Percentiles rank a stretch among this genome's conserved stretches.
Conservation (phyloP, 1,139 yeast genomes). For the Spathaspora sp. region DNA sequence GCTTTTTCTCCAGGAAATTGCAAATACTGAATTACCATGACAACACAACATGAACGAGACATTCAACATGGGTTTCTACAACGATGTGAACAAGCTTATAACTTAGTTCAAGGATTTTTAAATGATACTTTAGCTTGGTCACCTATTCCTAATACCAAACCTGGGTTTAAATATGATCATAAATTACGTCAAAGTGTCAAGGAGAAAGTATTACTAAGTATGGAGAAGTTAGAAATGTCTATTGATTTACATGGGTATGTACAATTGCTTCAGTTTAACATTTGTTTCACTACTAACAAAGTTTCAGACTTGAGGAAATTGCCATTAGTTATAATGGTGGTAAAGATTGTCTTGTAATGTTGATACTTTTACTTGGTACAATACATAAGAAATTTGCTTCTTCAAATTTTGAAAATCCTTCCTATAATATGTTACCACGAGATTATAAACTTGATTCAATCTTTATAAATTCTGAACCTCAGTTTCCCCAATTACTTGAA, state of each 20-base stretch:
- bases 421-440: conserved; percentile 19
- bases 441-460: conserved; percentile 53
- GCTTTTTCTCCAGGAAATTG: no score
- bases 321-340: conserved; percentile 89
- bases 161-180: conserved; percentile 22
- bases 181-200: conserved; percentile 29
- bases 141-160: conserved; percentile 18
- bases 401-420: conserved; percentile 9
- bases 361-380: conserved; percentile 62
- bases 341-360: conserved; percentile 85
- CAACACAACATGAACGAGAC: conserved; percentile 10
- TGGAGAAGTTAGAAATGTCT: conserved; percentile 30
- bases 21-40: no score
- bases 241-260: conserved; percentile 37
- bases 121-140: conserved; percentile 32
- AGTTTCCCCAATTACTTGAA: conserved; percentile 57
- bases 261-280: background rate
- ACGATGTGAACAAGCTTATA: conserved; percentile 35
- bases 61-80: conserved; percentile 16
- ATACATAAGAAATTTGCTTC: conserved; percentile 36
- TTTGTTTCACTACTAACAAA: conserved; percentile 18
- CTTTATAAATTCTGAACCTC: conserved; percentile 66
- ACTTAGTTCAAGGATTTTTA: conserved; percentile 32
- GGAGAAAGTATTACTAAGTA: conserved; percentile 28
- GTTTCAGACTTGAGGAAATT: conserved; percentile 47